A percentile compares a stretch with the other conserved stretches of the same genome.
These are phyloP conservation scores for Pseudogymnoascus sp. DNA, from an alignment of 2,329 filamentous ascomycete species.

Conservation along the genomic window DNA sequence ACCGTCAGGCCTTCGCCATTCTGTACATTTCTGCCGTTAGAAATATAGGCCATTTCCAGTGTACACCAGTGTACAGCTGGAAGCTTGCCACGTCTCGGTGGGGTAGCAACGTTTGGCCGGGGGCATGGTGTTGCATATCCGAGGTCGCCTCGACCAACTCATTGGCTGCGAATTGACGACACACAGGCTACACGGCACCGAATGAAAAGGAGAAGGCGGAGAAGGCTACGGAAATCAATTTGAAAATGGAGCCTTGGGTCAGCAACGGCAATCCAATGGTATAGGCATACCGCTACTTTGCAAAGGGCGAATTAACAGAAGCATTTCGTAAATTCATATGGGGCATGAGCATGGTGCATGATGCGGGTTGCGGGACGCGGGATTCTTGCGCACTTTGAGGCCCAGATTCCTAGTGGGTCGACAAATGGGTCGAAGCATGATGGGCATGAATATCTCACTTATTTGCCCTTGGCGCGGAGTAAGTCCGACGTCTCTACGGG, in stretches of 20 bases:
- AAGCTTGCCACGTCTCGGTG: conserved; percentile 3
- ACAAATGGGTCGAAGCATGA: conserved; percentile 3
- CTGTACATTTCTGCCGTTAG: not conserved
- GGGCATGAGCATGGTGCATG: not conserved
- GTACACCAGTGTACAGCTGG: not conserved
- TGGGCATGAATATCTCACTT: conserved; percentile 6
- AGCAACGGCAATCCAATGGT: not conserved
- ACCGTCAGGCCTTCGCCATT: not conserved
- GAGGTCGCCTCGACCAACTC: not conserved
- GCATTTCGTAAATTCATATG: conserved; percentile 2
- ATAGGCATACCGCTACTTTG: not conserved
- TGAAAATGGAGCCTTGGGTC: not conserved
- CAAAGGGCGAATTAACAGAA: not conserved
- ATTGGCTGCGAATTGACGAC: not conserved
- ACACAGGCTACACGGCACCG: not conserved
- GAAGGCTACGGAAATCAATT: conserved; percentile 2
- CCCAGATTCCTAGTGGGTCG: conserved; percentile 3
- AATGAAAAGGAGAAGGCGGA: conserved; percentile 1
- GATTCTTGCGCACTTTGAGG: not conserved
- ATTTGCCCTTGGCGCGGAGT: conserved; percentile 1
- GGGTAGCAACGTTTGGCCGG: conserved; percentile 7
- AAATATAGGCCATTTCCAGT: not conserved
- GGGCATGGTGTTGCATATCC: not conserved
- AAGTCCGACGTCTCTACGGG: conserved; percentile 6
- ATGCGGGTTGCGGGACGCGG: not conserved